Base-by-base conservation (phyloP, 345 rosid species). In the Linum tenue region DNA sequence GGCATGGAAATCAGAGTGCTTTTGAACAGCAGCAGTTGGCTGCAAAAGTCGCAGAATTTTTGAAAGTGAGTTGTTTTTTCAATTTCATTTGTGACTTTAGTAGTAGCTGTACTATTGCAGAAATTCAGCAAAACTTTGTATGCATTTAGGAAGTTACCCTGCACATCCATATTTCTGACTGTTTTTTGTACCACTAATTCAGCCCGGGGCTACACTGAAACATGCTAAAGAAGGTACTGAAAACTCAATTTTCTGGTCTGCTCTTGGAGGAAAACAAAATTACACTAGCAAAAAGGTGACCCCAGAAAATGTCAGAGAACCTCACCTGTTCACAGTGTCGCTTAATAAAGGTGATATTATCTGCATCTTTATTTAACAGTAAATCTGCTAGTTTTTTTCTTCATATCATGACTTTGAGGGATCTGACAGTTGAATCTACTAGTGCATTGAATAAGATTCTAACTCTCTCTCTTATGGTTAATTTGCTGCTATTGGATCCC, bases 151-250 rank as follows among this genome's bases (percentile, higher is more conserved):
- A 56, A 7, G 10, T 35, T 14, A 48, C 17, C 60, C 44, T 50
- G 60, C 12, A 15, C 16, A 36, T 35, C 10, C 9, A 42, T 36
- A 14, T 43, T 38, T 66, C 57, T 56, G 22, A 75, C 14, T 64
- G 64, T 70, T 10, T 39, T 74, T 65, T 76, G 61, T 71, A n/a
- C 64, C 73, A 39, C 70, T 22, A 66, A 69, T 80, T 75, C 85
- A 95, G 99, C 95, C 96, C 39, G 99, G 96, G 69, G 82, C 72
- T 70, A 62, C 85, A 78, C 51, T 94, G 71, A 94, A 94, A 79
- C 95, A 88, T 77, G 86, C 90, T 50, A 94, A 91, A 74, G 99
- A 95, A 79, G 99, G 99, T 66, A 89, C 96, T 16, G 99, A 91
- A 81, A 95, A 86, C 80, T 88, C 96, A 38, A 70, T 95, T 66